Conservation (phyloP, 2,329 filamentous ascomycete species). For the Paecilomyces niveus region DNA sequence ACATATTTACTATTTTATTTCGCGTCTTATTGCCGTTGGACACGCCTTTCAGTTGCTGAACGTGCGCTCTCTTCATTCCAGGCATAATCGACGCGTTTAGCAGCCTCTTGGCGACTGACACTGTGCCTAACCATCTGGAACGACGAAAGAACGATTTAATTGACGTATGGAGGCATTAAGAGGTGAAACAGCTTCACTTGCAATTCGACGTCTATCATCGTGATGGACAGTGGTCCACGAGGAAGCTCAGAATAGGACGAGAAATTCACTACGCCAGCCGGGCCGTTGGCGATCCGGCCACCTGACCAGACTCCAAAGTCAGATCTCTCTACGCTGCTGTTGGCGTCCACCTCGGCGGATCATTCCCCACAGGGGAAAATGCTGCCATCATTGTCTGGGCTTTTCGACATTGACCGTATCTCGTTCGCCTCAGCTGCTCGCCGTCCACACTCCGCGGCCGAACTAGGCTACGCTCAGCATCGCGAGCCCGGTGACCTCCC, state of each 20-base stretch:
- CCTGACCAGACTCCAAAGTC: neutral
- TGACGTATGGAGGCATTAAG: neutral
- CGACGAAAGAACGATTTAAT: neutral
- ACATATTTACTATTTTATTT: neutral
- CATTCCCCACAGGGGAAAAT: neutral
- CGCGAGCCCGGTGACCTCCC: neutral
- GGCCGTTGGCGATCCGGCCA: neutral
- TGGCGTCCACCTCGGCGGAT: neutral
- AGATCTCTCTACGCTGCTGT: neutral
- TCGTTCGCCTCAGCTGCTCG: neutral
- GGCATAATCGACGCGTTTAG: too few species aligned
- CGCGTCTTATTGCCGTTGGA: neutral
- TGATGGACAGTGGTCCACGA: neutral
- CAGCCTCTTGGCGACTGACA: neutral
- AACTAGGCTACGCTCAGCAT: neutral
- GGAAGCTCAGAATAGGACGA: neutral
- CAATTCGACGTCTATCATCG: neutral
- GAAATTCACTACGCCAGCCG: neutral
- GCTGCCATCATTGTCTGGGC: neutral
- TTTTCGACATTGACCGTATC: neutral
- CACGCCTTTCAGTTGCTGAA: neutral
- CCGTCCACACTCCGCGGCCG: neutral
- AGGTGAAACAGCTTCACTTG: neutral
- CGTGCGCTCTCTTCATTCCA: neutral
- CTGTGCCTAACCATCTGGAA: neutral